Percentiles rank a stretch among this genome's conserved stretches.
Conservation (phyloP, 2,329 filamentous ascomycete species). For the Aureobasidium zeae region DNA sequence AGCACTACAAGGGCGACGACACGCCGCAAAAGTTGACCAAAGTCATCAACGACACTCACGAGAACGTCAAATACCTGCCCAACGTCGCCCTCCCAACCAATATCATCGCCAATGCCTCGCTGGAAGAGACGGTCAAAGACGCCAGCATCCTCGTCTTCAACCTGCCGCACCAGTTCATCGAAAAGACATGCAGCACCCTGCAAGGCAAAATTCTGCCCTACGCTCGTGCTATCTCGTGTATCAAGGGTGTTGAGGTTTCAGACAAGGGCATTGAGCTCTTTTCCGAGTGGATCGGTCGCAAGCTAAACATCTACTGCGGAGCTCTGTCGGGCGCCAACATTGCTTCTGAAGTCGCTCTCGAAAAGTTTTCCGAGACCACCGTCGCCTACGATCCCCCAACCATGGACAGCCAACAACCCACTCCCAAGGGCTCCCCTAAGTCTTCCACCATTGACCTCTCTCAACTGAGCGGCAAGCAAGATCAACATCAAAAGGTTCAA, state of each 20-base stretch:
- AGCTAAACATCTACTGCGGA: conserved; percentile 90
- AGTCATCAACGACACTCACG: conserved; percentile 84
- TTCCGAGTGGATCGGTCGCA: conserved; percentile 86
- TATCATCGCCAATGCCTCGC: conserved; percentile 71
- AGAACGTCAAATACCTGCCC: conserved; percentile 98
- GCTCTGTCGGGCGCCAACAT: conserved; percentile 95
- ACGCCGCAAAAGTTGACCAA: conserved; percentile 77
- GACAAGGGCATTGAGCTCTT: conserved; percentile 81
- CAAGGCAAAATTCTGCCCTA: conserved; percentile 84
- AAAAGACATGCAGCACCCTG: conserved; percentile 72
- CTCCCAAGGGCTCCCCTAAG: conserved; percentile 45
- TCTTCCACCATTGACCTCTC: conserved; percentile 35
- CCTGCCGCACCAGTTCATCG: conserved; percentile 91
- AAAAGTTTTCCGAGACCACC: conserved; percentile 96
- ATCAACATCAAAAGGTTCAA: conserved; percentile 57
- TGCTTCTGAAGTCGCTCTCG: conserved; percentile 83
- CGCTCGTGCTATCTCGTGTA: conserved; percentile 89
- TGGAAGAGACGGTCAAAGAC: conserved; percentile 69
- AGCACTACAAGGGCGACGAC: conserved; percentile 58
- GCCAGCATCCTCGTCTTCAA: conserved; percentile 93
- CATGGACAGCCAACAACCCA: conserved; percentile 72
- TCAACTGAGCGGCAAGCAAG: conserved; percentile 30
- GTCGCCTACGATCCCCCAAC: conserved; percentile 89
- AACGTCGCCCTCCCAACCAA: conserved; percentile 74
- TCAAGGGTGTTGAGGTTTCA: conserved; percentile 92